Conservation (phyloP, 164 flowering plant genomes). For the Hamamelis virginiana region DNA sequence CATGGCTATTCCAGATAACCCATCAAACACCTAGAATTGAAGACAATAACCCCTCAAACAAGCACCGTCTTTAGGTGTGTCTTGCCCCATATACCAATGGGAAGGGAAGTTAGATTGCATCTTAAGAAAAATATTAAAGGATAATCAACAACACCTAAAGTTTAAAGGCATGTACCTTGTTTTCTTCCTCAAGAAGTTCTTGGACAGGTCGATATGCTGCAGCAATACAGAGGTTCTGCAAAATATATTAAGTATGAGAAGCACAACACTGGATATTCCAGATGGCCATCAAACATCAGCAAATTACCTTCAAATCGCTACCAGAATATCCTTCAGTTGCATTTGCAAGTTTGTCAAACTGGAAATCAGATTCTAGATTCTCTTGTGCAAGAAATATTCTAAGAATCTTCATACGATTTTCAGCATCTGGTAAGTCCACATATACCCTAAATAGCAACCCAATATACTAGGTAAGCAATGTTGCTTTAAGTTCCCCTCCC, state of each 20-base stretch:
- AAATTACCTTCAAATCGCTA: conserved; percentile 87
- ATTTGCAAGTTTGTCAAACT: conserved; percentile 71
- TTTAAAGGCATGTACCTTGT: conserved; percentile 29
- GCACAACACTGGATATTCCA: neutral
- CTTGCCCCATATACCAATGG: no score
- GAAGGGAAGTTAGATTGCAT: no score
- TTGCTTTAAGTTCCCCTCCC: neutral
- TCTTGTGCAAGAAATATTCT: conserved; percentile 78
- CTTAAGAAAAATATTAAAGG: neutral
- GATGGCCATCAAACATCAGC: neutral
- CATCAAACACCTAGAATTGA: no score
- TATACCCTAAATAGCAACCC: conserved; percentile 61
- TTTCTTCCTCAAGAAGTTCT: conserved; percentile 84
- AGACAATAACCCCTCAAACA: no score
- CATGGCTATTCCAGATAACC: no score
- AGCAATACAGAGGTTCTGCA: conserved; percentile 94
- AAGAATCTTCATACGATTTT: conserved; percentile 81
- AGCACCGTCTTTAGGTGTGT: no score
- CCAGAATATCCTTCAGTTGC: conserved; percentile 98
- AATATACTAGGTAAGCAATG: conserved; percentile 8
- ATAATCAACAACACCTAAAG: neutral
- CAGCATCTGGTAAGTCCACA: conserved; percentile 92
- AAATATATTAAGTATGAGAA: conserved; percentile 10
- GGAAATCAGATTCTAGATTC: conserved; percentile 58
- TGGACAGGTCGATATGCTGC: conserved; percentile 98